Evolutionary conservation across 2,329 filamentous ascomycete species (phyloP).

Genomic region (Aspergillus sp.): DNA sequence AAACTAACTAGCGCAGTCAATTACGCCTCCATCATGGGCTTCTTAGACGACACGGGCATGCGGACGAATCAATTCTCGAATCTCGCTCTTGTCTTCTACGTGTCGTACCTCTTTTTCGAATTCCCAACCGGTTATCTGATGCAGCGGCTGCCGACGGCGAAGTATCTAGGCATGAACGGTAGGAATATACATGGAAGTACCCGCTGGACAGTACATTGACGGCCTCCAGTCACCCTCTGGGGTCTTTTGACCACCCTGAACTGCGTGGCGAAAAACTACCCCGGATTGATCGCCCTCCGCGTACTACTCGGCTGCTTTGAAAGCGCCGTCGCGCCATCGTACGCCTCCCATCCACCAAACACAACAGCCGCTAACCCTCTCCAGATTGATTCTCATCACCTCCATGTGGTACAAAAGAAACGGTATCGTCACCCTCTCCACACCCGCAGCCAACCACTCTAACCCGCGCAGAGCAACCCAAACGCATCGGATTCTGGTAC

Average conservation of each 20-base stretch:
- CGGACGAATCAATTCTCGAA: conserved; percentile 60
- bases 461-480: conserved; percentile 52
- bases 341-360: not conserved
- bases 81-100: conserved; percentile 59
- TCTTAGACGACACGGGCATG: conserved; percentile 54
- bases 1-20: conserved; percentile 46
- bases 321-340: conserved; percentile 52
- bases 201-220: too few relatives aligned
- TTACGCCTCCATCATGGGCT: conserved; percentile 60
- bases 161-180: conserved; percentile 50
- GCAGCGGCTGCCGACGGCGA: conserved; percentile 54
- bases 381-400: conserved; percentile 53
- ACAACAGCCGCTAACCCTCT: not conserved
- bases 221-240: conserved; percentile 36
- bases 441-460: not conserved
- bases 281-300: conserved; percentile 49
- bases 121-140: conserved; percentile 58
- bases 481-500: conserved; percentile 62
- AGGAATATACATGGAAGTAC: too few relatives aligned
- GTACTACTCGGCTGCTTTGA: conserved; percentile 56
- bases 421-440: conserved; percentile 12
- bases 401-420: conserved; percentile 54
- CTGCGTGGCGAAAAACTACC: conserved; percentile 52
- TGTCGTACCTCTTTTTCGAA: conserved; percentile 58
- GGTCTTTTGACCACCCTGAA: conserved; percentile 50